Base-by-base conservation (phyloP, 495 filamentous ascomycete species). In the Xylaria venustula region DNA sequence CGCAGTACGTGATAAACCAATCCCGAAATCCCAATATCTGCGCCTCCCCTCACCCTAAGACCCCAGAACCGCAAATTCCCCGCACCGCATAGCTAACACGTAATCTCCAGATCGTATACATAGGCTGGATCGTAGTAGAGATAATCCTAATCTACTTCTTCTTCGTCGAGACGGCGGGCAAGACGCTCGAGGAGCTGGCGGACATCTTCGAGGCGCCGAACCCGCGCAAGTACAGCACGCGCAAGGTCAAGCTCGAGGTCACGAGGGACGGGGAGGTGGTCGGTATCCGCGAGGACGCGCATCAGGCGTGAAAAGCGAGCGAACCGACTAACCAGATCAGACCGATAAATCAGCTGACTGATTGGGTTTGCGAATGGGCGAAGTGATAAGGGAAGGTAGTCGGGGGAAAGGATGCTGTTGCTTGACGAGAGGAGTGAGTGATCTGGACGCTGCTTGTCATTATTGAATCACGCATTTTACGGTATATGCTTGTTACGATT, bases 161-260 rank as follows among this genome's bases (percentile, higher is more conserved):
- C 58, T 87, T 87, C 64, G 82, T 86, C 0, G 88, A 91, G 71
- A 91, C 88, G 5, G 82, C 81, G 26, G 83, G 82, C 9, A 81
- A 82, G 52, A 90, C 87, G 50, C 79, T 91, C 46, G 88, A 91
- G 69, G 87, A 90, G 70, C 69, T 91, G 34, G 77, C 80, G 32
- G 82, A 83, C 63, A 84, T 90, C 51, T 90, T 91, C 69, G 78
- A 87, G 57, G 74, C 76, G 7, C 65, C 56, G 9, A 79, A 85
- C 56, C 84, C 84, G 0, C 80, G 83, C 56, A 82, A 80, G 66
- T 77, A 75, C 67, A 83, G 81, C 32, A 69, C 82, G 63, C 71
- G 80, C 54, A 77, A 83, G 75, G 63, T 75, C 41, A 73, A 72
- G 36, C 65, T 75, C 59, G 51, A 57, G 45, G 57, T 61, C 48